Evolutionary conservation across 352 stramenopile species (phyloP), one percentile per base, ranked within the genome.

Genomic region (Phytopythium oedochilum): DNA sequence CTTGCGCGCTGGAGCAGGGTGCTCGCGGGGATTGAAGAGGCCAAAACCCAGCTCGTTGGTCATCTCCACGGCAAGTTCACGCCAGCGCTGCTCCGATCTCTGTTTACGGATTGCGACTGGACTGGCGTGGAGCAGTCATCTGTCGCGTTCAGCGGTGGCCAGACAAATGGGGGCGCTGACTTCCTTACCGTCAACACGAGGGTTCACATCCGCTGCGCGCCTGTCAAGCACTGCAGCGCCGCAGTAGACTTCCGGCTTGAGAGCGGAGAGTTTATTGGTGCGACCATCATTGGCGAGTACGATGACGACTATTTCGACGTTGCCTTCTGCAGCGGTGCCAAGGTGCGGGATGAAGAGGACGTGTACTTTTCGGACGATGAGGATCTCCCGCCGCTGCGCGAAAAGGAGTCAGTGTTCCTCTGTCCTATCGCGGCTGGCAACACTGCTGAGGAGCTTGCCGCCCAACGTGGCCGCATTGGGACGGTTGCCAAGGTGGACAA

Each of bases 41-140:
- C 77, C 0, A 90, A 88, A 57, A 68, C 56, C 5, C 78, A 88
- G 43, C 53, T 88, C 22, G 70, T 78, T 31, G 80, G 77, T 0
- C 71, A 84, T 47, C 55, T 88, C 1, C 75, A 88, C 45, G 80
- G 80, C 14, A 69, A 75, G 22, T 67, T 86, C 25, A 90, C 77
- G 1, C 77, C 80, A 14, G 61, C 70, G n/a, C 51, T 90, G 10
- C 75, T 90, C 22, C 59, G 70, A 25, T 45, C 60, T 3, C 68
- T 90, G 7, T 82, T 86, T 28, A 75, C 64, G 2, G 67, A 83
- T 29, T 90, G 80, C 35, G 71, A 90, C 32, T 90, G 80, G 80
- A 86, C 67, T 9, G 80, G 75, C 7, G 82, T 84, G 28, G 75
- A 88, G 38, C 67, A 76, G 17, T 60, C 53, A 9, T 58, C 57